Conservation (phyloP, 176 grass and related monocot species). For the Carex pumila region DNA sequence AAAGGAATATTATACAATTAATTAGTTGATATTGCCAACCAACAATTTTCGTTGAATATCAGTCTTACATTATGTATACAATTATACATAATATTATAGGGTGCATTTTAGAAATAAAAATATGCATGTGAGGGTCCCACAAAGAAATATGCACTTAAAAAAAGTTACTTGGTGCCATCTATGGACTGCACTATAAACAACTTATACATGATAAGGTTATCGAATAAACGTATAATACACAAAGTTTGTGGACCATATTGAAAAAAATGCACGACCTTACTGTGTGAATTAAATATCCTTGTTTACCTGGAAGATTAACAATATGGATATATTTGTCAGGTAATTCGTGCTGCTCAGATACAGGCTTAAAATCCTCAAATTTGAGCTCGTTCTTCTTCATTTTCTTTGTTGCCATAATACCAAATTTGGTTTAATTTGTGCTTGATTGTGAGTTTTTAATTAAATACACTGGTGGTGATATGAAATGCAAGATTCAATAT, state of each 20-base stretch:
- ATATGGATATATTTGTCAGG: constrained; percentile 10
- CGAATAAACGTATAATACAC: too few species aligned
- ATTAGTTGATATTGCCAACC: not conserved
- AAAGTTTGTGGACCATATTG: not conserved
- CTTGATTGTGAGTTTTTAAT: not conserved
- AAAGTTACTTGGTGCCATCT: not conserved
- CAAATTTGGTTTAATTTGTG: not conserved
- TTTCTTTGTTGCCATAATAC: not conserved
- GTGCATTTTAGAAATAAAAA: not conserved
- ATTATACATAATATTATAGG: not conserved
- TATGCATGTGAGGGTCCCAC: not conserved
- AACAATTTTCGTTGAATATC: not conserved
- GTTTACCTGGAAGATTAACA: constrained; percentile 45
- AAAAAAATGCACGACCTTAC: too few species aligned
- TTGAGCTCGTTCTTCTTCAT: constrained; percentile 16
- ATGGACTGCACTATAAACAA: not conserved
- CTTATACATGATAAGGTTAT: not conserved
- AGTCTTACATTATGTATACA: not conserved
- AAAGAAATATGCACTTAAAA: not conserved
- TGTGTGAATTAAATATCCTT: too few species aligned
- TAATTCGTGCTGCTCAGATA: constrained; percentile 12
- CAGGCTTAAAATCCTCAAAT: constrained; percentile 27
- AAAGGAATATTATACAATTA: not conserved
- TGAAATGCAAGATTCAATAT: constrained; percentile 1
- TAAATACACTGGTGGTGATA: not conserved